Evolutionary conservation across 139 green algal species (phyloP).

Genomic region (Tetraselmis chui): DNA sequence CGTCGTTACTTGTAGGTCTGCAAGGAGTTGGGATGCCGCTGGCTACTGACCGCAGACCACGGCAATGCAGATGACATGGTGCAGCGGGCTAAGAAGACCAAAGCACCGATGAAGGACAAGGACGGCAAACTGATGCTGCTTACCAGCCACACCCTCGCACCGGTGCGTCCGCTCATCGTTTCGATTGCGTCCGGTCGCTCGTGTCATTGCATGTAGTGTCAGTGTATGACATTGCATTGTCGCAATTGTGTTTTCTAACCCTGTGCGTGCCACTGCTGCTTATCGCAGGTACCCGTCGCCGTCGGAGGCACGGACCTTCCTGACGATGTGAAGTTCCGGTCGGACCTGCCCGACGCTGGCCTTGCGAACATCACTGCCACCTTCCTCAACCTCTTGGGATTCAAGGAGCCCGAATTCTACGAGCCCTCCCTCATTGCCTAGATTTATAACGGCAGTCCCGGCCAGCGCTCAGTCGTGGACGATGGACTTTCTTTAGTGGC

Average conservation of each 20-base stretch:
- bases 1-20: neutral
- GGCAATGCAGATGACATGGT: conserved; percentile 97
- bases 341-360: conserved; percentile 74
- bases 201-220: too few relatives aligned
- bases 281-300: conserved; percentile 67
- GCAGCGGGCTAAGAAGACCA: conserved; percentile 84
- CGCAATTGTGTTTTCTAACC: neutral
- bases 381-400: conserved; percentile 87
- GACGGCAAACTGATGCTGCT: conserved; percentile 70
- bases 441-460: too few relatives aligned
- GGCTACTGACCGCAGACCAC: conserved; percentile 83
- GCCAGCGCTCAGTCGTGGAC: too few relatives aligned
- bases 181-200: too few relatives aligned
- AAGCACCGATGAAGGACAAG: conserved; percentile 46
- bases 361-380: conserved; percentile 92
- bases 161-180: conserved; percentile 25
- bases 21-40: conserved; percentile 61
- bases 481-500: too few relatives aligned
- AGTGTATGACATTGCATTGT: neutral
- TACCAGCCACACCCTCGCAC: conserved; percentile 89
- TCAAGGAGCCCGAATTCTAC: conserved; percentile 63
- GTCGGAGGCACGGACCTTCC: conserved; percentile 85
- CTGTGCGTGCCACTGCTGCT: neutral
- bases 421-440: conserved; percentile 57
- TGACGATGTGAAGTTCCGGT: conserved; percentile 46